These are phyloP conservation scores for Aspergillus funiculosus DNA, from an alignment of 495 filamentous ascomycete genomes.

Conservation along the genomic window DNA sequence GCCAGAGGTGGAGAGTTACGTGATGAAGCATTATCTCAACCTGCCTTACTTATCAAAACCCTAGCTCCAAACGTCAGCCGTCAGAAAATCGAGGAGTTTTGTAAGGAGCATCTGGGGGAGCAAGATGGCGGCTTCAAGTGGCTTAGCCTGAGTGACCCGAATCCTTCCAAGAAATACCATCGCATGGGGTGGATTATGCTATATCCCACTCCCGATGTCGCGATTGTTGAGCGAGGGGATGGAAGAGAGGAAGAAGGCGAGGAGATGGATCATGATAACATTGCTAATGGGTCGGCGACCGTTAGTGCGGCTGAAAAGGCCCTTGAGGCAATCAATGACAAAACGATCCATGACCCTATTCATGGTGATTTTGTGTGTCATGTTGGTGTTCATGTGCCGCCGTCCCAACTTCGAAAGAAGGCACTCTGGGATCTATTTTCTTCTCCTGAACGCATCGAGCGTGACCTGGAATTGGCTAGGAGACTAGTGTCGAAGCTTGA, in stretches of 20 bases:
- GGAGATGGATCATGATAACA: conserved; percentile 43
- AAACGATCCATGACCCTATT: conserved; percentile 87
- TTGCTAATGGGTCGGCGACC: conserved; percentile 21
- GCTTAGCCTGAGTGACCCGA: conserved; percentile 91
- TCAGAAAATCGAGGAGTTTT: conserved; percentile 87
- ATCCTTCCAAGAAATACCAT: conserved; percentile 93
- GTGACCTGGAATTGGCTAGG: conserved; percentile 72
- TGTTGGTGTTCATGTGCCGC: conserved; percentile 90
- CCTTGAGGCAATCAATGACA: conserved; percentile 87
- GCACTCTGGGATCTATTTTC: conserved; percentile 96
- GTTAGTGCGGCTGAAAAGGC: conserved; percentile 69
- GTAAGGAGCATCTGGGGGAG: conserved; percentile 84
- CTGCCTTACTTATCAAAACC: conserved; percentile 94
- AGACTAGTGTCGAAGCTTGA: conserved; percentile 77
- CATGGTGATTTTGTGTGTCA: conserved; percentile 96
- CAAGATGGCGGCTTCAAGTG: conserved; percentile 83
- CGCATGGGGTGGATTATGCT: conserved; percentile 99
- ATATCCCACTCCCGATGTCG: conserved; percentile 64
- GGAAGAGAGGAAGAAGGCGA: conserved; percentile 59
- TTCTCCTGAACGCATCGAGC: conserved; percentile 77
- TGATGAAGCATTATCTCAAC: conserved; percentile 76
- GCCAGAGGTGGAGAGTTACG: conserved; percentile 71
- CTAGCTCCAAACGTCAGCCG: conserved; percentile 94
- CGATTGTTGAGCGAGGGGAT: conserved; percentile 51
- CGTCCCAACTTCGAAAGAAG: conserved; percentile 83